phyloP scores from a whole-genome alignment of 768 basidiomycete genomes.

The Tricholoma sp. region DNA sequence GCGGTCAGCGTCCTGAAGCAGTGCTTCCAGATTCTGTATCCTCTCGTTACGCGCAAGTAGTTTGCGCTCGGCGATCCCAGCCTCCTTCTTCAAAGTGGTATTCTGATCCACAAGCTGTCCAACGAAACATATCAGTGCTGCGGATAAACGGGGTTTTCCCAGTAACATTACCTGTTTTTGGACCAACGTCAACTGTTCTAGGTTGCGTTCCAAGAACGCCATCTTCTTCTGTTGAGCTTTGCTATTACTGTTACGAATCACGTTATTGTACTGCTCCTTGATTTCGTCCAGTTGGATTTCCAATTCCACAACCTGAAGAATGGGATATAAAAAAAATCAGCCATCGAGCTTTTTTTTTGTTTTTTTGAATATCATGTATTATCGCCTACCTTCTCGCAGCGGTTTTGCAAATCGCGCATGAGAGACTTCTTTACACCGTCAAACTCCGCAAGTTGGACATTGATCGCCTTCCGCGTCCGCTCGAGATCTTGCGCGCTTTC shows the following conservation, averaged over 20 bases:
- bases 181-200: conserved; percentile 91
- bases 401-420: conserved; percentile 98
- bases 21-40: conserved; percentile 91
- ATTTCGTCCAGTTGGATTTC: conserved; percentile 99
- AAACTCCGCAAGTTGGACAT: conserved; percentile 97
- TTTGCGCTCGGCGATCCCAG: conserved; percentile 94
- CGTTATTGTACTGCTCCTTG: conserved; percentile 98
- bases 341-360: not conserved
- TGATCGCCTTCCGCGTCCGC: conserved; percentile 92
- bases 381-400: conserved; percentile 87
- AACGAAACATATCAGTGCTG: conserved; percentile 11
- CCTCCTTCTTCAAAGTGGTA: conserved; percentile 94
- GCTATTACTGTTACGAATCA: conserved; percentile 96
- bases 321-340: conserved; percentile 1
- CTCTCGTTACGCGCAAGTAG: conserved; percentile 94
- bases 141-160: conserved; percentile 3
- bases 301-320: conserved; percentile 86
- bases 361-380: conserved; percentile 6
- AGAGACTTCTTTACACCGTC: conserved; percentile 98
- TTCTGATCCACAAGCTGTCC: conserved; percentile 95
- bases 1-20: conserved; percentile 92
- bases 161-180: conserved; percentile 81
- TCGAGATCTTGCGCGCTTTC: conserved; percentile 98
- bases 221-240: conserved; percentile 99
- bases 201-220: conserved; percentile 95